Evolutionary conservation across 345 rosid genomes (phyloP).

Genomic region (Linum tenue): DNA sequence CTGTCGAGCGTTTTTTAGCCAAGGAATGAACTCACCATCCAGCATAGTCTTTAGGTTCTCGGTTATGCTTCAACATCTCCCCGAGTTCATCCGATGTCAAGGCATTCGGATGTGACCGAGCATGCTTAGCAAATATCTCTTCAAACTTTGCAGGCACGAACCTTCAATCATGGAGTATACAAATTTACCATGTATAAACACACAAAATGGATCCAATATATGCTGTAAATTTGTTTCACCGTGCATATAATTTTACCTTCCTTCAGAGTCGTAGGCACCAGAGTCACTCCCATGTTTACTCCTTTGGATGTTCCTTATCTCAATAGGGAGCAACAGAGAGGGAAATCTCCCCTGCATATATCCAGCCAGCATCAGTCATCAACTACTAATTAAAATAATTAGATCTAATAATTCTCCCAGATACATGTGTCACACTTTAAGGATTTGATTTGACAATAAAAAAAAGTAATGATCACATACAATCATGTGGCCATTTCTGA

Average conservation of each 20-base stretch:
- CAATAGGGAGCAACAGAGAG: slow-evolving; percentile 56
- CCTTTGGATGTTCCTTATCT: slow-evolving; percentile 51
- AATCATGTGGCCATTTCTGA: too few species aligned
- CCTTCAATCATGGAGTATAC: not conserved
- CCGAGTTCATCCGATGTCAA: not conserved
- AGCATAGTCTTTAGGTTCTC: not conserved
- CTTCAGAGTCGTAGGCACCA: slow-evolving; percentile 67
- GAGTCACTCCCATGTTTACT: slow-evolving; percentile 82
- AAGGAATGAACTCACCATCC: not conserved
- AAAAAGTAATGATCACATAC: not conserved
- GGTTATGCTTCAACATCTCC: not conserved
- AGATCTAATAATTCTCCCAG: not conserved
- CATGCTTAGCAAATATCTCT: not conserved
- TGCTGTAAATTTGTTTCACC: too few species aligned
- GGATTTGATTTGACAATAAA: not conserved
- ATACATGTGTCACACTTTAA: not conserved
- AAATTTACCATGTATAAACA: not conserved
- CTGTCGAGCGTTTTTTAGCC: not conserved
- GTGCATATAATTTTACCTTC: slow-evolving; percentile 35
- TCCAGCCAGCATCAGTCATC: not conserved
- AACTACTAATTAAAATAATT: too few species aligned
- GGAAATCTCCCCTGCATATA: slow-evolving; percentile 54
- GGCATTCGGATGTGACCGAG: not conserved
- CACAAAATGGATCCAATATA: too few species aligned
- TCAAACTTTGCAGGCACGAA: not conserved